Evolutionary conservation across 2,329 filamentous ascomycete species (phyloP), one percentile per base, ranked within the genome.

Genomic region (Diaporthe australafricana): DNA sequence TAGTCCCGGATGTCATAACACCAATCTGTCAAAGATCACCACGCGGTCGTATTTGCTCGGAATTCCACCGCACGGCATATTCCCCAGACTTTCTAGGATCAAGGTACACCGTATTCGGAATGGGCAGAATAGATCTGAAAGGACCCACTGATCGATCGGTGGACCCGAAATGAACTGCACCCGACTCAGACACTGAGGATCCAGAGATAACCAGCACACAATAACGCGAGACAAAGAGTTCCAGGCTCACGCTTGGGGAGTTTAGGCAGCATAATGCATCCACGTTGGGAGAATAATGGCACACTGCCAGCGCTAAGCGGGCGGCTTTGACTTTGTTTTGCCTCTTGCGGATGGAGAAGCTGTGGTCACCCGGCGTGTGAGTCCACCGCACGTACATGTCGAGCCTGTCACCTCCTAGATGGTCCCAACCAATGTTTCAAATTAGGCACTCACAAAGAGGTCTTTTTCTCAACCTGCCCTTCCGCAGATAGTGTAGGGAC

Each of bases 31-130:
- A 12, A 45, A 3, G 14, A 5, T 8, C 25, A 27, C 22, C 38
- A 60, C 56, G 56, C 45, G 56, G 56, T 20, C 38, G 7, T 22
- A n/a, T 45, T 30, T 60, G 16, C 22, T 45, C 38, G 56, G 56
- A 3, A 45, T 6, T 22, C 45, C 14, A n/a, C 56, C 38, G 56
- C 4, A 27, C 38, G 5, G 22, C 9, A 42, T 20, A 20, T 20
- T 42, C 56, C 56, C 38, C 56, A 30, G 56, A 30, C 38, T 60
- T 42, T 60, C 56, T 25, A 14, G 56, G 22, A n/a, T 60, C 25
- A 17, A 30, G 38, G 38, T 12, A 12, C 8, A 60, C n/a, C 11
- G 32, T 56, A 20, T 8, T n/a, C 16, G 20, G 45, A n/a, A 38
- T 60, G 38, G 56, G 9, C 11, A 45, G 40, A 22, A 20, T 60